Conservation (phyloP, 352 stramenopile species). For the Globisporangium cylindrosporum region DNA sequence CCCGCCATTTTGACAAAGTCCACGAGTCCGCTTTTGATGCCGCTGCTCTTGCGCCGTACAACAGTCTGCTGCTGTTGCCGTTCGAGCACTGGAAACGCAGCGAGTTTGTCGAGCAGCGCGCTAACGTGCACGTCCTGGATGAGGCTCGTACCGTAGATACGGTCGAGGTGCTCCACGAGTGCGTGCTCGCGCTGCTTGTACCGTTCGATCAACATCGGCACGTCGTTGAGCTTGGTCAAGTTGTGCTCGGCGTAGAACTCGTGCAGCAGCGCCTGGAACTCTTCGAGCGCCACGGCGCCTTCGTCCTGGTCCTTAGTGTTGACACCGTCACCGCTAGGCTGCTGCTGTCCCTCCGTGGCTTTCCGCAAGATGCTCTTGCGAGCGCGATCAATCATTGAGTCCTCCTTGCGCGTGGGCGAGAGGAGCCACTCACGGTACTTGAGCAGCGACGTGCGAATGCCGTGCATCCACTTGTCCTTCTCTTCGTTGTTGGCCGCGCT, state of each 20-base stretch:
- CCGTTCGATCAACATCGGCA: constrained; percentile 47
- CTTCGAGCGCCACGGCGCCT: neutral
- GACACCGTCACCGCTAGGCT: neutral
- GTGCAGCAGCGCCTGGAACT: constrained; percentile 39
- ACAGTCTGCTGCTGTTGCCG: neutral
- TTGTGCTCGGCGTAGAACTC: constrained; percentile 63
- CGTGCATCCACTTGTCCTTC: constrained; percentile 62
- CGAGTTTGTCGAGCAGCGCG: constrained; percentile 27
- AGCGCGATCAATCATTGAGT: constrained; percentile 24
- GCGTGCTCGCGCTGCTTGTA: constrained; percentile 49
- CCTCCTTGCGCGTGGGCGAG: constrained; percentile 25
- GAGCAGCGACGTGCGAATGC: constrained; percentile 52
- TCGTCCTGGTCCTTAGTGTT: constrained; percentile 6
- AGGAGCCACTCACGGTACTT: constrained; percentile 31
- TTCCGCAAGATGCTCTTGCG: constrained; percentile 16
- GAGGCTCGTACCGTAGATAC: constrained; percentile 58
- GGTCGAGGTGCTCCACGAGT: constrained; percentile 61
- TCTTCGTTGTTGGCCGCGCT: constrained; percentile 59
- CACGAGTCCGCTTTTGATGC: constrained; percentile 31
- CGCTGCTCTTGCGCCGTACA: constrained; percentile 22
- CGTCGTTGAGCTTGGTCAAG: constrained; percentile 52
- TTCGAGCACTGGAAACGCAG: neutral
- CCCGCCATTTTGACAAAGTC: constrained; percentile 45
- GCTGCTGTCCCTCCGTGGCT: neutral
- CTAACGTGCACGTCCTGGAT: constrained; percentile 29